Evolutionary conservation across 2,329 filamentous ascomycete genomes (phyloP).

Genomic region (Rachicladosporium sp.): DNA sequence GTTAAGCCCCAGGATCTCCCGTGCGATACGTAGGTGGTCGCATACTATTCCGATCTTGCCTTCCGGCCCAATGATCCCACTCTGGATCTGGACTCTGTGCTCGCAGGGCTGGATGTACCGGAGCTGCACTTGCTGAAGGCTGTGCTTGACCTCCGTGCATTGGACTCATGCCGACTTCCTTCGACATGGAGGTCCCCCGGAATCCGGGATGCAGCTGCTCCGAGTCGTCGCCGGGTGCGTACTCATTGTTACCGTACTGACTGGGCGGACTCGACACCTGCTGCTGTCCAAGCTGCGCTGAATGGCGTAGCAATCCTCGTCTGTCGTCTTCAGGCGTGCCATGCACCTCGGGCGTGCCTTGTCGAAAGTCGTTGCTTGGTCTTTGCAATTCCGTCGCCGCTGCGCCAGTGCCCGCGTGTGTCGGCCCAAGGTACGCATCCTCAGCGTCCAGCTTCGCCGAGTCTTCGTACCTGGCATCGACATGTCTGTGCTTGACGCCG

Average conservation of each 20-base stretch:
- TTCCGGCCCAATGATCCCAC: no score
- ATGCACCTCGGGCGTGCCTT: background rate
- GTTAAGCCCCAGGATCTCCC: no score
- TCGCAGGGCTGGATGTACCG: no score
- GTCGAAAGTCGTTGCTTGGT: slow-evolving; percentile 1
- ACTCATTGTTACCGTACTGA: slow-evolving; percentile 3
- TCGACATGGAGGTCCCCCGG: background rate
- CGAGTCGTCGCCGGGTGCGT: slow-evolving; percentile 5
- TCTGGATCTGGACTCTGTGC: no score
- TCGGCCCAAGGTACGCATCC: no score
- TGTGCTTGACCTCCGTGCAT: no score
- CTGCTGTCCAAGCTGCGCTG: slow-evolving; percentile 5
- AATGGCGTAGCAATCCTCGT: slow-evolving; percentile 15
- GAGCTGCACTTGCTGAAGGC: no score
- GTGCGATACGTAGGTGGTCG: no score
- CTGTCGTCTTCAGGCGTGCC: slow-evolving; percentile 14
- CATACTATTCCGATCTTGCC: no score
- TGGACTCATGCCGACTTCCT: no score
- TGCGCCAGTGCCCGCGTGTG: slow-evolving; percentile 10
- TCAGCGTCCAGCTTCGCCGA: slow-evolving; percentile 8
- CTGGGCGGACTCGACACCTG: slow-evolving; percentile 1
- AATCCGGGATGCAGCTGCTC: slow-evolving; percentile 2
- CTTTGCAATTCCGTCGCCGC: slow-evolving; percentile 14
- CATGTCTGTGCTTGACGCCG: slow-evolving; percentile 48
- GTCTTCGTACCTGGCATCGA: slow-evolving; percentile 29